A percentile compares a stretch with the other conserved stretches of the same genome.
These are phyloP conservation scores for Globisporangium spiculum DNA, from an alignment of 352 stramenopile species.

Conservation along the genomic window DNA sequence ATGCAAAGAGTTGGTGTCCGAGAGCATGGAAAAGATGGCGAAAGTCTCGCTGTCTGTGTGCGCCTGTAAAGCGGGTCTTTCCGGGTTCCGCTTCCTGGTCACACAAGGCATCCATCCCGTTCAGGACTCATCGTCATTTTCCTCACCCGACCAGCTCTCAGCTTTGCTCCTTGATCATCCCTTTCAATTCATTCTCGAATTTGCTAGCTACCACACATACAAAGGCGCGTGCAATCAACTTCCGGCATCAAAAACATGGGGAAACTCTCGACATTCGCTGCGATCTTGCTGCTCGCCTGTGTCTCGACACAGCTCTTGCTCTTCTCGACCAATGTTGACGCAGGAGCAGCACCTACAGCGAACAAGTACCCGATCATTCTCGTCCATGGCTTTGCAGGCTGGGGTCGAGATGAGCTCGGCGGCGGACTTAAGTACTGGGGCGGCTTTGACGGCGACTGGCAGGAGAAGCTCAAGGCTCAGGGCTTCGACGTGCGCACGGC, in stretches of 20 bases:
- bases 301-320: slow-evolving; percentile 3
- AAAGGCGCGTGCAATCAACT: not conserved
- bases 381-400: slow-evolving; percentile 38
- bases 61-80: not conserved
- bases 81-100: not conserved
- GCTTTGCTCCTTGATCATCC: not conserved
- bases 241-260: not conserved
- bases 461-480: slow-evolving; percentile 27
- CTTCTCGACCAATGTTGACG: not conserved
- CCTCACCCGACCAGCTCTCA: not conserved
- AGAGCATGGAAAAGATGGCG: not conserved
- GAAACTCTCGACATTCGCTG: not conserved
- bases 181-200: not conserved
- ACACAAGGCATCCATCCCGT: not conserved
- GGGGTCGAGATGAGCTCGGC: slow-evolving; percentile 29
- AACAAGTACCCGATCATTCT: slow-evolving; percentile 35
- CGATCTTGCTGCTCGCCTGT: not conserved
- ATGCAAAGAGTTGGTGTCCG: not conserved
- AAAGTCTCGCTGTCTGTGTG: not conserved
- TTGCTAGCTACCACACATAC: not conserved
- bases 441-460: slow-evolving; percentile 31
- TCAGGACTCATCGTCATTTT: not conserved
- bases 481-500: slow-evolving; percentile 34
- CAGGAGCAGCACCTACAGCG: not conserved
- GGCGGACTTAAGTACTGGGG: slow-evolving; percentile 39